Evolutionary conservation across 495 filamentous ascomycete genomes (phyloP).

Genomic region (Penicillium angulare): DNA sequence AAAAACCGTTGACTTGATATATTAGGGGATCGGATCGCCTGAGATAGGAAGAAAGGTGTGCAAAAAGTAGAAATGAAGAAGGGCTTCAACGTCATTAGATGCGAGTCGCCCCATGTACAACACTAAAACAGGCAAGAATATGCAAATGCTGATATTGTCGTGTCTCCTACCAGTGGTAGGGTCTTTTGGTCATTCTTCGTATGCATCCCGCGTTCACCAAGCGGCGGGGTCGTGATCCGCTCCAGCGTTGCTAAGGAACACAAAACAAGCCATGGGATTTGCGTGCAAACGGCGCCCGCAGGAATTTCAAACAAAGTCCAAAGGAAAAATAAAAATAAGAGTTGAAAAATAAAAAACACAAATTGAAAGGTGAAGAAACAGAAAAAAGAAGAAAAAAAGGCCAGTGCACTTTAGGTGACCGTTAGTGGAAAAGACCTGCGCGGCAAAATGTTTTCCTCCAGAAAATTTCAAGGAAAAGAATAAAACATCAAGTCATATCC

Average conservation of each 20-base stretch:
- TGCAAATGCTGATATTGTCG: constrained; percentile 48
- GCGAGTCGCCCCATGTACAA: constrained; percentile 42
- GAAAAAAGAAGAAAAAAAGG: constrained; percentile 9
- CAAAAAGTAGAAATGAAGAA: too few species aligned
- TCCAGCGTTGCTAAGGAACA: constrained; percentile 15
- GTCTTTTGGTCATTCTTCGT: constrained; percentile 38
- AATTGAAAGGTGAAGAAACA: too few species aligned
- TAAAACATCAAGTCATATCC: constrained; percentile 26
- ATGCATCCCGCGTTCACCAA: constrained; percentile 32
- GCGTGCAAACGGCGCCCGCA: constrained; percentile 41
- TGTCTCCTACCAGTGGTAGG: constrained; percentile 37
- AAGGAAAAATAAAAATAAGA: constrained; percentile 24
- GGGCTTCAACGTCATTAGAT: constrained; percentile 38
- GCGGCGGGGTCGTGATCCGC: constrained; percentile 21
- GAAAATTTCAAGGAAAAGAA: constrained; percentile 3
- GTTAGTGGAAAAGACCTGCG: too few species aligned
- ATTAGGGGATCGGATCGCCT: neutral
- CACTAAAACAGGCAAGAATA: constrained; percentile 38
- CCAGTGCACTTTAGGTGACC: too few species aligned
- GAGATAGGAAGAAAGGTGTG: constrained; percentile 8
- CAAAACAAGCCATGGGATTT: constrained; percentile 34
- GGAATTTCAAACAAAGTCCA: constrained; percentile 22
- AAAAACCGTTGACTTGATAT: neutral
- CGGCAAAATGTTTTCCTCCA: too few species aligned
- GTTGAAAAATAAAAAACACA: constrained; percentile 9